Evolutionary conservation across 2,329 filamentous ascomycete genomes (phyloP).

Genomic region (Phyllosticta citribraziliensis): DNA sequence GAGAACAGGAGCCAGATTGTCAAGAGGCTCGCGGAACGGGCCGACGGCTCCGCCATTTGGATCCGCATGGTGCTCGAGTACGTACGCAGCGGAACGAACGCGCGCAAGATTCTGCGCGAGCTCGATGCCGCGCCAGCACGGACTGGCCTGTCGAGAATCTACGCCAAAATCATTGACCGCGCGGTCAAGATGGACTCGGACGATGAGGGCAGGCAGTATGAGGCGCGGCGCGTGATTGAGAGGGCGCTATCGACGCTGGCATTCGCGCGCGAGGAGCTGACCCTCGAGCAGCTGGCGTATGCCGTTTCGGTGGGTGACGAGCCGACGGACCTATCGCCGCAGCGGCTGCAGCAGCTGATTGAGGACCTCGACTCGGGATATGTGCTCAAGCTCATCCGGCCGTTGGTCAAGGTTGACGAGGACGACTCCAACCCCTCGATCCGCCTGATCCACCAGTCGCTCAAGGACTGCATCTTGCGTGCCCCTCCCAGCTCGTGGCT

Average conservation of each 20-base stretch:
- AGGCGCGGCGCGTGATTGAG: neutral
- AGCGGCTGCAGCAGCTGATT: neutral
- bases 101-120: neutral
- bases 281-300: neutral
- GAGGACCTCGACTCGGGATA: neutral
- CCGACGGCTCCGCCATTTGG: conserved; percentile 1
- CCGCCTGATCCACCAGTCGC: neutral
- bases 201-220: neutral
- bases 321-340: neutral
- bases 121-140: neutral
- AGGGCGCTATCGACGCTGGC: neutral
- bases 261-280: neutral
- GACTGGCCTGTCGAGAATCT: neutral
- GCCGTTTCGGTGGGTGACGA: neutral
- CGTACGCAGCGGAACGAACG: neutral
- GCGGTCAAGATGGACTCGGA: neutral
- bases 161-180: neutral
- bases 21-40: neutral
- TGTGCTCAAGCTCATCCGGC: neutral
- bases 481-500: neutral
- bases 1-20: neutral
- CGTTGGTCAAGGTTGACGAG: neutral
- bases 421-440: neutral
- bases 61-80: neutral
- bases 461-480: neutral